Conservation (phyloP, 441 rosid genomes). For the Bruguiera hainesii region DNA sequence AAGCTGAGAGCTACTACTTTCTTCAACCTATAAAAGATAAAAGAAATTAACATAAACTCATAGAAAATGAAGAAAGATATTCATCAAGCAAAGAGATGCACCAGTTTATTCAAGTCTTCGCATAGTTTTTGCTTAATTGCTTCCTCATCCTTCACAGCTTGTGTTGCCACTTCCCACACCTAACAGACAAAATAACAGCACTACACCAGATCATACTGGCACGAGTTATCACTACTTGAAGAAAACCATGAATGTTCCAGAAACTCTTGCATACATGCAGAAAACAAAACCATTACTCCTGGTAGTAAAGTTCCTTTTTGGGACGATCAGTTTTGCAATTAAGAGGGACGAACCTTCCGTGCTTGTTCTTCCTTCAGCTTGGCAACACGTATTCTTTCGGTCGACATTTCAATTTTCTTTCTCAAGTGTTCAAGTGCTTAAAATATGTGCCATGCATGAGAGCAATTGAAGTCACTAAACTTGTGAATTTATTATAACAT, state of each 20-base stretch:
- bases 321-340: constrained; percentile 3
- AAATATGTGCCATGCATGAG: constrained; percentile 21
- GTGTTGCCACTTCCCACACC: constrained; percentile 74
- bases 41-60: not conserved
- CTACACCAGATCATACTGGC: constrained; percentile 5
- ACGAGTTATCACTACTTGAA: not conserved
- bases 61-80: constrained; percentile 14
- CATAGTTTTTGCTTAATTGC: constrained; percentile 74
- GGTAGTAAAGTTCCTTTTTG: constrained; percentile 5
- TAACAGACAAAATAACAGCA: constrained; percentile 22
- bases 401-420: constrained; percentile 75
- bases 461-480: constrained; percentile 23
- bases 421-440: constrained; percentile 83
- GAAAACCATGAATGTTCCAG: constrained; percentile 5
- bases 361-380: constrained; percentile 83
- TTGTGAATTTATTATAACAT: not conserved
- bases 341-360: constrained; percentile 49
- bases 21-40: constrained; percentile 59
- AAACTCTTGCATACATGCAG: not conserved
- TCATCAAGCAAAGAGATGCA: constrained; percentile 30
- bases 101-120: constrained; percentile 77
- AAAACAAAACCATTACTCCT: not conserved
- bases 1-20: constrained; percentile 79
- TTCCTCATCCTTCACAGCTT: constrained; percentile 76
- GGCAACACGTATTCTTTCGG: constrained; percentile 68